These are phyloP conservation scores for Geranium incanum DNA, from an alignment of 441 rosid species.

Conservation along the genomic window DNA sequence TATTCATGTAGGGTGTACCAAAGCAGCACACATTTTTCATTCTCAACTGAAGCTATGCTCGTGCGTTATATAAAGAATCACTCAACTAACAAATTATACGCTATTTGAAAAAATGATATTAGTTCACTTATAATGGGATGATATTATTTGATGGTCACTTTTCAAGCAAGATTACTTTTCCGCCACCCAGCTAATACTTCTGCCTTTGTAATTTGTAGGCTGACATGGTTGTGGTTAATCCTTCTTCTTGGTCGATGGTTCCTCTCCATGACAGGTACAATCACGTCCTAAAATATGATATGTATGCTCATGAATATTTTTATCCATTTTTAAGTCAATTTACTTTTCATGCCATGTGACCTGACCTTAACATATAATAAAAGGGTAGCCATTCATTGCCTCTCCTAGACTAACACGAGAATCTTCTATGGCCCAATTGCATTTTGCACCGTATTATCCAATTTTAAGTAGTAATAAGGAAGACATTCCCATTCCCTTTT, in stretches of 20 bases:
- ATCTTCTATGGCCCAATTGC: neutral
- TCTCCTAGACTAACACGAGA: neutral
- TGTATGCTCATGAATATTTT: neutral
- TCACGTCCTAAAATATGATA: constrained; percentile 9
- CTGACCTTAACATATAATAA: neutral
- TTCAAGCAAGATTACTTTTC: neutral
- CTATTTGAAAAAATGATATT: neutral
- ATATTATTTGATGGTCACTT: neutral
- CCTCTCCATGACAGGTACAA: constrained; percentile 60
- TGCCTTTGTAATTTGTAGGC: constrained; percentile 37
- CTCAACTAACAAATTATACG: neutral
- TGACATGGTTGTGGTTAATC: constrained; percentile 54
- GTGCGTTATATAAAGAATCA: neutral
- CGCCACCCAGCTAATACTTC: neutral
- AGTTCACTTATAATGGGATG: neutral
- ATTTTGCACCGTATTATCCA: neutral
- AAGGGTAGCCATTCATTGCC: neutral
- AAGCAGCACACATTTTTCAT: neutral
- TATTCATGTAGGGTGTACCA: neutral
- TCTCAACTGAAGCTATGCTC: neutral
- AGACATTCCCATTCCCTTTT: neutral
- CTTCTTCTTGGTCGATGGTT: constrained; percentile 52
- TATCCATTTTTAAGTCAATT: neutral
- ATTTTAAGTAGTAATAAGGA: neutral
- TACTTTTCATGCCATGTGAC: neutral